phyloP scores from a whole-genome alignment of 2,329 filamentous ascomycete species.

The Magnaporthiopsis poae region DNA sequence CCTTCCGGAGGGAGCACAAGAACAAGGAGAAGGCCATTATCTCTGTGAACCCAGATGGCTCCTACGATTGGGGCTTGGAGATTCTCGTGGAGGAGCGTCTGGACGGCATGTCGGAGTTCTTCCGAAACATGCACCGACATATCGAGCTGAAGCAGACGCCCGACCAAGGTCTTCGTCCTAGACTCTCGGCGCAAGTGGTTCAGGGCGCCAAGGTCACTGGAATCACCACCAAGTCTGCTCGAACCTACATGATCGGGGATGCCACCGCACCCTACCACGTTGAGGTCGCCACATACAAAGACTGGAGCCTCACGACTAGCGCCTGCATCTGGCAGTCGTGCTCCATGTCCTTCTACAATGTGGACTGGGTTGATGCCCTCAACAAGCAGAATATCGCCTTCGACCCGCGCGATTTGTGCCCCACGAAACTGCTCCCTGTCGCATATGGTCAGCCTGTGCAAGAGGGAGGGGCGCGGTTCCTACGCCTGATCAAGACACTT shows the following conservation, averaged over 20 bases:
- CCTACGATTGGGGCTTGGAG: slow-evolving; percentile 27
- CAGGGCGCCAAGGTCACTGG: slow-evolving; percentile 18
- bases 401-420: slow-evolving; percentile 13
- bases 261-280: slow-evolving; percentile 21
- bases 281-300: slow-evolving; percentile 25
- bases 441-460: background rate
- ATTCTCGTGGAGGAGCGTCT: slow-evolving; percentile 18
- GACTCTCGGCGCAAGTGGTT: slow-evolving; percentile 23
- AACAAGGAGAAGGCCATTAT: slow-evolving; percentile 19
- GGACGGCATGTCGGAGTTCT: slow-evolving; percentile 12
- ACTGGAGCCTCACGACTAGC: slow-evolving; percentile 17
- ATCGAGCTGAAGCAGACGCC: slow-evolving; percentile 16
- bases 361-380: slow-evolving; percentile 22
- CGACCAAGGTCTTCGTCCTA: slow-evolving; percentile 13
- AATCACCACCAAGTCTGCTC: slow-evolving; percentile 5
- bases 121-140: slow-evolving; percentile 17
- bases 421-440: slow-evolving; percentile 10
- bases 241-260: background rate
- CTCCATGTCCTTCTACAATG: slow-evolving; percentile 20
- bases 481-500: background rate
- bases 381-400: slow-evolving; percentile 6
- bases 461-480: background rate
- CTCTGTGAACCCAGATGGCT: slow-evolving; percentile 24
- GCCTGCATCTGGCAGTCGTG: slow-evolving; percentile 3
- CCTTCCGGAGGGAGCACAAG: slow-evolving; percentile 5